Percentiles rank a stretch among this genome's conserved stretches.
These are phyloP conservation scores for Lasiosphaeria miniovina DNA, from an alignment of 495 filamentous ascomycete species.

Conservation along the genomic window DNA sequence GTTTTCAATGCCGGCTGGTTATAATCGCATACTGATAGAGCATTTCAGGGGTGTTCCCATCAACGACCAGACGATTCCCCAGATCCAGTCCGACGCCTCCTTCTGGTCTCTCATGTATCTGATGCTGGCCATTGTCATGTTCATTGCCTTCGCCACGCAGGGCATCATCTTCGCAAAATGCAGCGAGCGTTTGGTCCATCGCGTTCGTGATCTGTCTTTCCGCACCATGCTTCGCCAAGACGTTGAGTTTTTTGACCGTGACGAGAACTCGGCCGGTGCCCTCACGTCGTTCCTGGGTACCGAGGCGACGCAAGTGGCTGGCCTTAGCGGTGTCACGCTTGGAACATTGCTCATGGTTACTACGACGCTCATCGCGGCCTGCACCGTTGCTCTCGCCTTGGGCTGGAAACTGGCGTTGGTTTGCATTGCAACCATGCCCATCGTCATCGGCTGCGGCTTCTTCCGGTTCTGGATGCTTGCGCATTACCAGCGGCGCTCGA, in stretches of 20 bases:
- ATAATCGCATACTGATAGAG: conserved; percentile 18
- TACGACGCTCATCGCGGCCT: conserved; percentile 71
- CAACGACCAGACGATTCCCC: conserved; percentile 30
- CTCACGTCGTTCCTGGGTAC: conserved; percentile 82
- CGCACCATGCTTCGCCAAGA: conserved; percentile 85
- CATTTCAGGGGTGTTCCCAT: conserved; percentile 34
- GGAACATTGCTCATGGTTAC: conserved; percentile 72
- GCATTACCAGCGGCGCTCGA: conserved; percentile 68
- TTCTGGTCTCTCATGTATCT: conserved; percentile 96
- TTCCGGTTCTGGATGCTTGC: conserved; percentile 71
- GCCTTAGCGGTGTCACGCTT: conserved; percentile 76
- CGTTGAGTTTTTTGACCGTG: conserved; percentile 80
- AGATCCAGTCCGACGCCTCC: conserved; percentile 63
- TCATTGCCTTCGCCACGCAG: conserved; percentile 65
- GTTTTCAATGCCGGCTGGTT: neutral
- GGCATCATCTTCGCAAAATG: conserved; percentile 75
- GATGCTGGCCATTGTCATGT: conserved; percentile 78
- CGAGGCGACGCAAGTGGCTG: conserved; percentile 79
- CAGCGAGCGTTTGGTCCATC: conserved; percentile 74
- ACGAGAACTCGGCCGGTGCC: conserved; percentile 78
- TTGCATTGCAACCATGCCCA: conserved; percentile 74
- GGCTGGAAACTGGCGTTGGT: conserved; percentile 93
- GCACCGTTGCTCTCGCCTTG: conserved; percentile 61
- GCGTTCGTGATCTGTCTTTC: conserved; percentile 78
- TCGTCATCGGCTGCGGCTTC: conserved; percentile 81